Percentiles rank a stretch among this genome's conserved stretches.
phyloP scores from a whole-genome alignment of 495 filamentous ascomycete genomes.

The Xylaria castorea region DNA sequence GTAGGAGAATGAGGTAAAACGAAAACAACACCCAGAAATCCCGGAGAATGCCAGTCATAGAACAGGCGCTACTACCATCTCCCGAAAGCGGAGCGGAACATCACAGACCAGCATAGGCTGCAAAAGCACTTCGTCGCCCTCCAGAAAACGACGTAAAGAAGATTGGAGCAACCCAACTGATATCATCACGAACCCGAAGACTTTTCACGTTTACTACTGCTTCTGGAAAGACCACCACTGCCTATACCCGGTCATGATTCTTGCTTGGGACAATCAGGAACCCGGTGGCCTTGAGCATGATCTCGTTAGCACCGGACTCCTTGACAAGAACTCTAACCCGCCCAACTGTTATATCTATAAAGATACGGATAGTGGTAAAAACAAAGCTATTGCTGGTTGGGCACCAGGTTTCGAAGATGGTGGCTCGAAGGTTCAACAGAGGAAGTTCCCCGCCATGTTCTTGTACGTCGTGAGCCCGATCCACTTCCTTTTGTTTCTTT shows the following conservation, averaged over 20 bases:
- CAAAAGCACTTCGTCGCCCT: background rate
- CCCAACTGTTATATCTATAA: slow-evolving; percentile 49
- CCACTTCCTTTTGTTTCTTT: background rate
- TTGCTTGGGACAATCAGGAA: slow-evolving; percentile 45
- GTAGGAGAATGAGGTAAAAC: background rate
- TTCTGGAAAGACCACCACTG: slow-evolving; percentile 38
- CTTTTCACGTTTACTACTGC: slow-evolving; percentile 45
- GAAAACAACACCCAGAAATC: background rate
- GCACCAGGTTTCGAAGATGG: slow-evolving; percentile 48
- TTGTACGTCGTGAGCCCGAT: slow-evolving; percentile 28
- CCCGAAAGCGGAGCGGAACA: background rate
- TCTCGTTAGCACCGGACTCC: slow-evolving; percentile 43
- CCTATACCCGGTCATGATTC: slow-evolving; percentile 48
- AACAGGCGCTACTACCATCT: background rate
- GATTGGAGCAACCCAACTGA: background rate
- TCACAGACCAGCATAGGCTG: background rate
- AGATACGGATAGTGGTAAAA: background rate
- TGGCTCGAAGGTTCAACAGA: slow-evolving; percentile 39
- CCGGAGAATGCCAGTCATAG: too few species aligned
- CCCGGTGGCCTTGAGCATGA: slow-evolving; percentile 45
- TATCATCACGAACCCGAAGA: slow-evolving; percentile 35
- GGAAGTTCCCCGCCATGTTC: slow-evolving; percentile 53
- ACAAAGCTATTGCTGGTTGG: slow-evolving; percentile 47
- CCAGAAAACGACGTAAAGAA: background rate
- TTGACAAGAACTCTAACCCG: slow-evolving; percentile 29